Conservation (phyloP, 805 yeast genomes). For the Schwanniomyces pseudopolymorphus region DNA sequence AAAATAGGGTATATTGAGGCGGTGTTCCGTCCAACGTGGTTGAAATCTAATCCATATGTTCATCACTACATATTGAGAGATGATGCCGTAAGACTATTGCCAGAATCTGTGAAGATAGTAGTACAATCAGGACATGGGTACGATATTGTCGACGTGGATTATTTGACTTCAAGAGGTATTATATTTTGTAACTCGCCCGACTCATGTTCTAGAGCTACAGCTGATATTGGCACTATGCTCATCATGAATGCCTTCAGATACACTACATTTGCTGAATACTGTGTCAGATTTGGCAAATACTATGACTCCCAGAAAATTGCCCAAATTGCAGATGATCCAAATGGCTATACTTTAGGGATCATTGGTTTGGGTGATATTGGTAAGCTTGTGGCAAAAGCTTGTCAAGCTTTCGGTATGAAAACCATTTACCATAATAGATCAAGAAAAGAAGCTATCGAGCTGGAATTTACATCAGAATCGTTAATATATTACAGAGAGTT, state of each 20-base stretch:
- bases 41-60: conserved; percentile 37
- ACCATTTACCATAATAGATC: conserved; percentile 42
- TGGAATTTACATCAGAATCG: conserved; percentile 24
- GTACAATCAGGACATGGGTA: conserved; percentile 42
- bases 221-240: conserved; percentile 35
- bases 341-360: conserved; percentile 44
- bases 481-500: conserved; percentile 20
- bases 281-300: conserved; percentile 32
- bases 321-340: conserved; percentile 37
- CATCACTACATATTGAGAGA: conserved; percentile 32
- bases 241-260: conserved; percentile 34
- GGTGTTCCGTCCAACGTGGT: conserved; percentile 38
- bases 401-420: conserved; percentile 44
- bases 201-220: conserved; percentile 39
- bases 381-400: conserved; percentile 38
- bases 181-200: conserved; percentile 40
- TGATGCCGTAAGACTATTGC: conserved; percentile 29
- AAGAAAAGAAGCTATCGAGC: conserved; percentile 26
- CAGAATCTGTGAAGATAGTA: conserved; percentile 33
- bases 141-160: conserved; percentile 38
- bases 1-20: conserved; percentile 34
- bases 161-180: conserved; percentile 28
- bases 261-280: conserved; percentile 35
- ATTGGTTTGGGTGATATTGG: conserved; percentile 52
- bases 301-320: conserved; percentile 28